Base-by-base conservation (phyloP, 2,329 filamentous ascomycete genomes). In the Penicillium freii region DNA sequence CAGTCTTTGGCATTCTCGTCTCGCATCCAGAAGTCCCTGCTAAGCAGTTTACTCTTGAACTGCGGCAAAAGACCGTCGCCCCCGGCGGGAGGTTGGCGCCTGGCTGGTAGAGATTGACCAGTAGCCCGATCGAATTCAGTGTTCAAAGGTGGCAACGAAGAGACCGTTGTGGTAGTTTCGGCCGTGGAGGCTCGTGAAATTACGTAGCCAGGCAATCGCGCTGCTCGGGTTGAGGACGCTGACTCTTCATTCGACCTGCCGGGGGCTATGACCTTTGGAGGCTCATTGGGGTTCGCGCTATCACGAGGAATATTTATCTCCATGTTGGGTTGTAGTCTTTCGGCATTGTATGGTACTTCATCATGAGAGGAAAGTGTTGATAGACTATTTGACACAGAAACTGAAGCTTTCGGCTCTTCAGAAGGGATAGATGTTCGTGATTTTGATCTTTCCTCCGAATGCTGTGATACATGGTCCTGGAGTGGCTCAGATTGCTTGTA, bases 1-100 rank as follows among this genome's bases (percentile, higher is more conserved):
- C 94, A 99, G 67, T 97, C 93, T 71, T 96, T 97, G 58, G 93
- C 95, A 61, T 95, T 97, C 70, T 97, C 94, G 71, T 99, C 94
- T 58, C 92, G 90, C 94, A 99, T 99, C 94, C 93, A 97, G 67
- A 96, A 97, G 66, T 97, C 92, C 69, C 92, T 94, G 72, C 90
- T 96, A 45, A 97, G 78, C 8, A 99, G 87, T 69, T 93, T 92
- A 67, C 91, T 90, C 61, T 89, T 86, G 80, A 96, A 88, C 65
- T 89, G 87, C 49, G 78, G 77, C 53, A 82, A 71, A 60, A 75
- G 75, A 56, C 72, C 62, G 53, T 72, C 68, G 38, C 60, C 54
- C 13, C 61, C 57, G 27, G 54, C 45, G 25, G 52, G 48, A 43
- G 66, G 56, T 17, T 62, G 56, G 23, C 60, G 69, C 44, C 60